Evolutionary conservation across 495 filamentous ascomycete genomes (phyloP).

Genomic region (Annulohypoxylon stygium): DNA sequence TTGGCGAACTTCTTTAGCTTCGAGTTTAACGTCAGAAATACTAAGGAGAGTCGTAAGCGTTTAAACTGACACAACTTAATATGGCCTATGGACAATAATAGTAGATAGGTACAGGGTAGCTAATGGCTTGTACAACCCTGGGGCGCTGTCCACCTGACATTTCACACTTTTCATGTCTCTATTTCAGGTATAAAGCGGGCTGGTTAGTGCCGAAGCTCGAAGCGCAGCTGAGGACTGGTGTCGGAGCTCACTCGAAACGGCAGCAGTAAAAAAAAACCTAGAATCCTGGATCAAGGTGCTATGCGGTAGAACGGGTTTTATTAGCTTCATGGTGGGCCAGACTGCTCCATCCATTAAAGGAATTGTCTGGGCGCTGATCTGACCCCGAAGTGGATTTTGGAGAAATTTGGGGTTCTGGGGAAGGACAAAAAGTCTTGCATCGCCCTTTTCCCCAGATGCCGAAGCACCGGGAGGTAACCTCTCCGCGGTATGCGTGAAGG

Average conservation of each 20-base stretch:
- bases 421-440: constrained; percentile 29
- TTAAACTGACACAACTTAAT: constrained; percentile 34
- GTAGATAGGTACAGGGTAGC: neutral
- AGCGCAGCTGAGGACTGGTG: constrained; percentile 11
- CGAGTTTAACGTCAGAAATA: constrained; percentile 7
- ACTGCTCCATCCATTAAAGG: constrained; percentile 43
- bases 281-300: constrained; percentile 39
- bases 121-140: constrained; percentile 12
- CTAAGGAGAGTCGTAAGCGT: constrained; percentile 26
- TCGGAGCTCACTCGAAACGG: constrained; percentile 39
- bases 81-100: constrained; percentile 7
- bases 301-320: constrained; percentile 47
- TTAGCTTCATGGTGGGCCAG: constrained; percentile 37
- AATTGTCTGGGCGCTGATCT: constrained; percentile 39
- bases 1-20: constrained; percentile 21
- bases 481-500: constrained; percentile 41
- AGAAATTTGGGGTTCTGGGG: constrained; percentile 46
- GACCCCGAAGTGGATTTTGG: constrained; percentile 40
- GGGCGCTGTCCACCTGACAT: constrained; percentile 31
- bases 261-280: constrained; percentile 30
- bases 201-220: constrained; percentile 40
- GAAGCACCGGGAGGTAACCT: constrained; percentile 44
- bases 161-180: constrained; percentile 20
- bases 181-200: constrained; percentile 26
- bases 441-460: constrained; percentile 44